Evolutionary conservation across 2,329 filamentous ascomycete species (phyloP).

Genomic region (Berkeleyomyces rouxiae): DNA sequence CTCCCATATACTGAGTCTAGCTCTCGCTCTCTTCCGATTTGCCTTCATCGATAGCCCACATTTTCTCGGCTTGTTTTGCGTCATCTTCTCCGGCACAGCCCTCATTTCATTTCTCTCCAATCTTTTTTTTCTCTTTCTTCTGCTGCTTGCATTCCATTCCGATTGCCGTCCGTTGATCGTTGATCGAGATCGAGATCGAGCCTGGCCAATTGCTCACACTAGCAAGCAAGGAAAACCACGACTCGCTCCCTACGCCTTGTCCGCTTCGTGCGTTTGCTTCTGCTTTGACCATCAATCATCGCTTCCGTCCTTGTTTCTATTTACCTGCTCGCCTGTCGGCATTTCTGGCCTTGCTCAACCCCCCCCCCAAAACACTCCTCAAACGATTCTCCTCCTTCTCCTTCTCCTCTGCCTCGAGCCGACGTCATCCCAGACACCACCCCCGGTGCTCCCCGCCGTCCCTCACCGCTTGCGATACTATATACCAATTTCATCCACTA

Average conservation of each 20-base stretch:
- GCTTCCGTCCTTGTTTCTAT: background rate
- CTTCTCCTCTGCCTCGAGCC: slow-evolving; percentile 1
- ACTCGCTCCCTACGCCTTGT: background rate
- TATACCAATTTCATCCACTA: background rate
- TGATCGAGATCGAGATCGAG: slow-evolving; percentile 3
- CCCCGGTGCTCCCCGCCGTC: background rate
- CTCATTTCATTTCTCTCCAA: background rate
- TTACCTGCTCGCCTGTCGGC: background rate
- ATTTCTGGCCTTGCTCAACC: background rate
- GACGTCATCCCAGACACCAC: background rate
- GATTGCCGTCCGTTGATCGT: slow-evolving; percentile 6
- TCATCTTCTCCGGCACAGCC: slow-evolving; percentile 5
- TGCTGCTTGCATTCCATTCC: background rate
- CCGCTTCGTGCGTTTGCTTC: background rate
- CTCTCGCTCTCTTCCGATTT: background rate
- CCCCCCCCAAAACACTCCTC: background rate
- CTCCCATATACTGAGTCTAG: slow-evolving; percentile 19
- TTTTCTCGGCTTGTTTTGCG: background rate
- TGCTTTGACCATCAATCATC: background rate
- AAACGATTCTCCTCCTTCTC: background rate
- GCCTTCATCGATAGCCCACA: background rate
- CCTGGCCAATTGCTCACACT: background rate
- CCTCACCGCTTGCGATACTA: background rate
- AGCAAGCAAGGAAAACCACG: background rate
- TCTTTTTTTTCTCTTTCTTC: slow-evolving; percentile 5